A percentile compares a stretch with the other conserved stretches of the same genome.
These are phyloP conservation scores for Yueomyces sp. DNA, from an alignment of 805 yeast species.

Conservation along the genomic window DNA sequence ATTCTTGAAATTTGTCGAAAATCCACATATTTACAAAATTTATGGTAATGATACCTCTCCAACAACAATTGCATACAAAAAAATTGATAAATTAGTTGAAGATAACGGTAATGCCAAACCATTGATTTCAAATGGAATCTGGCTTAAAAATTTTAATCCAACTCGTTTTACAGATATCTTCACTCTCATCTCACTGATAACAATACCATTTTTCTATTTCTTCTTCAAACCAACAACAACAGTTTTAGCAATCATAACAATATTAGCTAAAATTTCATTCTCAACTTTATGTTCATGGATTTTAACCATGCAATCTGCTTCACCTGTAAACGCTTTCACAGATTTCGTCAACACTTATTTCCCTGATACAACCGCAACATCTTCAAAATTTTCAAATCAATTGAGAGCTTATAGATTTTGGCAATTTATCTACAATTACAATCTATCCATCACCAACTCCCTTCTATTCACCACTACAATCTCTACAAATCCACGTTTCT, in stretches of 20 bases:
- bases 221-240: slow-evolving; percentile 13
- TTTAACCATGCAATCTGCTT: slow-evolving; percentile 43
- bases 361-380: slow-evolving; percentile 42
- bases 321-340: no score
- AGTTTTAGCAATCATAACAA: slow-evolving; percentile 28
- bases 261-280: slow-evolving; percentile 36
- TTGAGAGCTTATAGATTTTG: slow-evolving; percentile 59
- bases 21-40: slow-evolving; percentile 76
- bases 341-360: no score
- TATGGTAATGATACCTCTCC: slow-evolving; percentile 32
- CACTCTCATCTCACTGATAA: slow-evolving; percentile 32
- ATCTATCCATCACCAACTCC: slow-evolving; percentile 43
- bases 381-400: slow-evolving; percentile 42
- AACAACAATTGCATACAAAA: slow-evolving; percentile 17
- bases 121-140: slow-evolving; percentile 33
- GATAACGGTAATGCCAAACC: slow-evolving; percentile 37
- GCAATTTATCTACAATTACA: slow-evolving; percentile 48
- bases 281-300: slow-evolving; percentile 37
- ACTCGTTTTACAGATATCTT: slow-evolving; percentile 52
- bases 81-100: slow-evolving; percentile 25
- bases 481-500: slow-evolving; percentile 18
- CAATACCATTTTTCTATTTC: slow-evolving; percentile 25
- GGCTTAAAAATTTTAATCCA: slow-evolving; percentile 44
- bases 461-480: slow-evolving; percentile 30
- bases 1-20: slow-evolving; percentile 62